Evolutionary conservation across 208 protist genomes (phyloP), one percentile per base, ranked within the genome.

Genomic region (Entamoeba invadens): DNA sequence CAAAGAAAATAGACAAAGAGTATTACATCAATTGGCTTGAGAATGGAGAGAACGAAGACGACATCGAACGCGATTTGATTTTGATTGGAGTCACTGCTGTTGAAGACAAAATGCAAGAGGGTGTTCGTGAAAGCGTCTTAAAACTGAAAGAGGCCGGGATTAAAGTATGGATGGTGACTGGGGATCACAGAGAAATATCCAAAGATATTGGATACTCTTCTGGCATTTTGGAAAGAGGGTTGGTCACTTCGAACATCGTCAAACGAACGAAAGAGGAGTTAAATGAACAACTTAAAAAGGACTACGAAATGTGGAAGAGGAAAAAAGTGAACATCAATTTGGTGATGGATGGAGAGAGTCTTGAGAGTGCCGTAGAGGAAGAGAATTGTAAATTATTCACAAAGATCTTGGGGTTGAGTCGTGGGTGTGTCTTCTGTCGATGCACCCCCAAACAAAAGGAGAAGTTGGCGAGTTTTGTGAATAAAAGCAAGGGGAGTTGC

Each of bases 151-250:
- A 93, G 50, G 97, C 97, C 3, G 95, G 94, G 10, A 97, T 99
- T 91, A 97, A 98, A 31, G 95, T 99, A 44, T 99, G 98, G 98
- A 97, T 99, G 95, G 94, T 99, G 46, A 99, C 98, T 38, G 98
- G 98, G 45, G 98, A 99, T 96, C 99, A 99, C 95, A 98, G 99
- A 96, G 99, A 99, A 96, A 94, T 97, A 87, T 97, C 99, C 94
- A 99, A 98, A 25, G 98, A 98, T 14, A 97, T 98, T 94, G 98
- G 99, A 94, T 98, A 99, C 95, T 98, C 96, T 44, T 95, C 93
- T 18, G 94, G 47, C 8, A 57, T 57, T 25, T 25, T 57, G 14
- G 18, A 57, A 25, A 57, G 18, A 57, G 47, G 18, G 18, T 25
- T 8, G 18, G 18, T 57, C 8, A 57, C 47, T 25, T 25, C 47